These are phyloP conservation scores for Phialocephala subalpina DNA, from an alignment of 2,329 filamentous ascomycete genomes.

Conservation along the genomic window DNA sequence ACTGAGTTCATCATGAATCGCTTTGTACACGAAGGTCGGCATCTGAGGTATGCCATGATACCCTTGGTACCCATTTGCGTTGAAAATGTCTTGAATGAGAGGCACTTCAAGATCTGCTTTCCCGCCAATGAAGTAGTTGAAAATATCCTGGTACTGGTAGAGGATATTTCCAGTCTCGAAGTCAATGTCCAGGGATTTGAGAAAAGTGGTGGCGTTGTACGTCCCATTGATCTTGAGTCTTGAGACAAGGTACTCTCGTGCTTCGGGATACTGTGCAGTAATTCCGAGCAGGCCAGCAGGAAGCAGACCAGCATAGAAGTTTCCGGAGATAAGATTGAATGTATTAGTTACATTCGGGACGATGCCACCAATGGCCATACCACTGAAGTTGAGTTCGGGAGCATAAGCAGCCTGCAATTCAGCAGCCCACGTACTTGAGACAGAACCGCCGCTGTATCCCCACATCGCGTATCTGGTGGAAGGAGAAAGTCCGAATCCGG, in stretches of 20 bases:
- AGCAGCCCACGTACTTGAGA: constrained; percentile 57
- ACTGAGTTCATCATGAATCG: constrained; percentile 15
- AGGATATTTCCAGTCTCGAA: not conserved
- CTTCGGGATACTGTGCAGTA: not conserved
- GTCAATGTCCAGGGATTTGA: not conserved
- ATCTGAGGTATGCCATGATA: constrained; percentile 10
- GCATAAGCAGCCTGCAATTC: constrained; percentile 61
- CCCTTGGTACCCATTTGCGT: not conserved
- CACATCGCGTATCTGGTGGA: constrained; percentile 46
- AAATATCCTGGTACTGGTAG: constrained; percentile 3
- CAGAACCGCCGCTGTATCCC: constrained; percentile 63
- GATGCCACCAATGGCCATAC: constrained; percentile 58
- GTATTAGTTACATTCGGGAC: constrained; percentile 49
- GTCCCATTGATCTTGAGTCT: not conserved
- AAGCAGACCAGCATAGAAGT: not conserved
- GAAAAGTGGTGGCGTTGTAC: not conserved
- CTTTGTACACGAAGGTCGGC: constrained; percentile 15
- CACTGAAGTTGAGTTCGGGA: constrained; percentile 57
- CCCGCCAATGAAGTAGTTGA: not conserved
- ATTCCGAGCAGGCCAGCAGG: not conserved
- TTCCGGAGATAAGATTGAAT: not conserved
- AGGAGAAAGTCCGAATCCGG: constrained; percentile 7
- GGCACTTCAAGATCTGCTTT: not conserved
- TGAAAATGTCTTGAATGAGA: not conserved
- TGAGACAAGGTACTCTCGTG: not conserved